Conservation (phyloP, 2,329 filamentous ascomycete species). For the Neonectria magnoliae region DNA sequence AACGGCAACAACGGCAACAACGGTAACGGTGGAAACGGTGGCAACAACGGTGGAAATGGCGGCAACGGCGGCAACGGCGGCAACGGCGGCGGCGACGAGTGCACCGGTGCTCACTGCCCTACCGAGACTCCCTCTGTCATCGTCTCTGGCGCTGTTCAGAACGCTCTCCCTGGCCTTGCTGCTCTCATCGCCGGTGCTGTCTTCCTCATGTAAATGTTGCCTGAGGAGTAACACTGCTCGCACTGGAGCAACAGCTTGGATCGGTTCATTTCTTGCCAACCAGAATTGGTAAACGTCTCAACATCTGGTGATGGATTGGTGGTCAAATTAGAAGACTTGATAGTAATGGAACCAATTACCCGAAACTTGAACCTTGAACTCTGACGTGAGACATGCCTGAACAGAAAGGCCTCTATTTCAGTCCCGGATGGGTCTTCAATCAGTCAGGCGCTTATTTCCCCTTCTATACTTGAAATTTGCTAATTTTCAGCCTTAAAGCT, state of each 20-base stretch:
- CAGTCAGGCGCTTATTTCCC: too few species aligned
- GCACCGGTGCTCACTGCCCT: background rate
- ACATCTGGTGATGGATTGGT: conserved; percentile 17
- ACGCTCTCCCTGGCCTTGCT: conserved; percentile 36
- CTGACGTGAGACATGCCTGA: background rate
- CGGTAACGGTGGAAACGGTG: background rate
- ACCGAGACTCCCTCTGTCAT: conserved; percentile 30
- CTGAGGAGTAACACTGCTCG: background rate
- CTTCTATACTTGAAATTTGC: too few species aligned
- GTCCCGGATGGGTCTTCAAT: too few species aligned
- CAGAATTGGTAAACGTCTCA: conserved; percentile 9
- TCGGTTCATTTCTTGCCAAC: conserved; percentile 17
- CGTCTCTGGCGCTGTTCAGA: conserved; percentile 39
- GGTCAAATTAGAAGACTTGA: conserved; percentile 19
- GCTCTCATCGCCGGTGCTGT: conserved; percentile 38
- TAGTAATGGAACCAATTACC: conserved; percentile 8
- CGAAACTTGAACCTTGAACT: background rate
- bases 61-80: background rate
- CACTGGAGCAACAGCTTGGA: conserved; percentile 4
- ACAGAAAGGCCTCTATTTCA: background rate
- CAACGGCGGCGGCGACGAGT: background rate
- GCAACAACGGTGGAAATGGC: background rate
- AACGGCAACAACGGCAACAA: background rate
- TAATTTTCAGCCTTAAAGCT: too few species aligned
- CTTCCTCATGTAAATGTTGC: conserved; percentile 38